These are phyloP conservation scores for Cladosporium halotolerans DNA, from an alignment of 2,329 filamentous ascomycete genomes.

Conservation along the genomic window DNA sequence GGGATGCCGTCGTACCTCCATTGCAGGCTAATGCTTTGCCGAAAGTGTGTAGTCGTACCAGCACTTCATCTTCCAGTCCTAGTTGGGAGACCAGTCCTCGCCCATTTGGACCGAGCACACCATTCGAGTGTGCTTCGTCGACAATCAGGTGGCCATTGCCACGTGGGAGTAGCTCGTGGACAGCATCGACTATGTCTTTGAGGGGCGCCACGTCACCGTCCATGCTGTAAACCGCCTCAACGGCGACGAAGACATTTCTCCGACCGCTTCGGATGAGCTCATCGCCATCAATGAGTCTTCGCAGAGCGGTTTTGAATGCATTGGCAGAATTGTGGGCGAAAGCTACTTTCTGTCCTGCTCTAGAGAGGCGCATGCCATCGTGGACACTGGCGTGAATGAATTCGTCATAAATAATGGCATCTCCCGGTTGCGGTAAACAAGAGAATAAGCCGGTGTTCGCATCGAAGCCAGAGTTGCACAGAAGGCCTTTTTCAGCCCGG, in stretches of 20 bases:
- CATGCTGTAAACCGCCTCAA: slow-evolving; percentile 76
- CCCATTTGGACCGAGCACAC: slow-evolving; percentile 51
- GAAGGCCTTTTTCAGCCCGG: slow-evolving; percentile 48
- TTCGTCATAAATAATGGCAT: slow-evolving; percentile 63
- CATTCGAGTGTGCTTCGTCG: slow-evolving; percentile 63
- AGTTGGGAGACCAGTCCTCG: slow-evolving; percentile 53
- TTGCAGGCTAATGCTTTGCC: slow-evolving; percentile 63
- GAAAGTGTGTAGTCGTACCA: slow-evolving; percentile 58
- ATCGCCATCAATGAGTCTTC: slow-evolving; percentile 26
- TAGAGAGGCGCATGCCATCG: slow-evolving; percentile 65
- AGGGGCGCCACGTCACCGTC: slow-evolving; percentile 69
- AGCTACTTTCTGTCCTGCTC: slow-evolving; percentile 42
- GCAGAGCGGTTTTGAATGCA: slow-evolving; percentile 28
- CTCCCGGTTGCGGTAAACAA: slow-evolving; percentile 41
- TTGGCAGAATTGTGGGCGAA: slow-evolving; percentile 55
- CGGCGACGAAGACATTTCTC: slow-evolving; percentile 58
- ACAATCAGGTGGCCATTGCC: slow-evolving; percentile 59
- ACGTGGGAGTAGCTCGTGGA: slow-evolving; percentile 50
- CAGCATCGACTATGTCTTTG: slow-evolving; percentile 50
- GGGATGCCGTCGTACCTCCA: slow-evolving; percentile 51
- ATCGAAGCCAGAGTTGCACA: slow-evolving; percentile 54
- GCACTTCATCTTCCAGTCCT: slow-evolving; percentile 51
- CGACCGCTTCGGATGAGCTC: slow-evolving; percentile 31
- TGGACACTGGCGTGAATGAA: slow-evolving; percentile 72
- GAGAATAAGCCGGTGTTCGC: slow-evolving; percentile 45